phyloP scores from a whole-genome alignment of 331 rosid species.

The Malus hybrid region DNA sequence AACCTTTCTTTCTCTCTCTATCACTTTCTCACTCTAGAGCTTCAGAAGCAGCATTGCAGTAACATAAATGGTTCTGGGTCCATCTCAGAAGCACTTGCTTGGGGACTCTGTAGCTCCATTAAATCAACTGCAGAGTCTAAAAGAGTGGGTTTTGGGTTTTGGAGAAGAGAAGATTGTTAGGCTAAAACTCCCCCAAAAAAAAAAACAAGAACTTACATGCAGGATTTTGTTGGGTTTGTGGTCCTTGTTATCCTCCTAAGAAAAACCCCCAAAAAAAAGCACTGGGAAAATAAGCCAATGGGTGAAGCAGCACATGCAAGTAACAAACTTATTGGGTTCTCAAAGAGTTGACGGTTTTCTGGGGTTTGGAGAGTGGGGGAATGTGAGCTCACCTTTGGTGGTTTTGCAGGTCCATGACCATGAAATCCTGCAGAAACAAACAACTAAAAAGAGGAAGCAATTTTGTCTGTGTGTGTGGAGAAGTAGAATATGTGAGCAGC shows the following conservation, averaged over 20 bases:
- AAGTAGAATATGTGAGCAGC: too few species aligned
- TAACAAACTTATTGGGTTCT: constrained; percentile 3
- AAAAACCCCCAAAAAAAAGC: background rate
- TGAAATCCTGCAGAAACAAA: constrained; percentile 38
- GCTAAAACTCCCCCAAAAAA: background rate
- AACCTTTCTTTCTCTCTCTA: background rate
- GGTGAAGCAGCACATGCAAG: constrained; percentile 1
- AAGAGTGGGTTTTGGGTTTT: background rate
- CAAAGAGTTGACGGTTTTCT: constrained; percentile 10
- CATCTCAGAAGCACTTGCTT: constrained; percentile 20
- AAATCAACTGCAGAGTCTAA: background rate
- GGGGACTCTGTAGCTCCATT: constrained; percentile 26
- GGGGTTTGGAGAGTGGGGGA: constrained; percentile 18
- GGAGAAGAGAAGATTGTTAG: background rate
- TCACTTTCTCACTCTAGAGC: constrained; percentile 10
- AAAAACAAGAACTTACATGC: background rate
- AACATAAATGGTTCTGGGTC: constrained; percentile 26
- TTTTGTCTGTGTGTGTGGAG: constrained; percentile 31
- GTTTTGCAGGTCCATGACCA: constrained; percentile 21
- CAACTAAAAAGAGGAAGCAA: constrained; percentile 26
- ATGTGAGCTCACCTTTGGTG: constrained; percentile 48
- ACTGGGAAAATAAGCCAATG: background rate
- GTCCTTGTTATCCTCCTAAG: background rate
- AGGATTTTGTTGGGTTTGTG: background rate
- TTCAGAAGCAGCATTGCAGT: constrained; percentile 23